Evolutionary conservation across 1,139 yeast genomes (phyloP).

Genomic region (Yamadazyma triangularis): DNA sequence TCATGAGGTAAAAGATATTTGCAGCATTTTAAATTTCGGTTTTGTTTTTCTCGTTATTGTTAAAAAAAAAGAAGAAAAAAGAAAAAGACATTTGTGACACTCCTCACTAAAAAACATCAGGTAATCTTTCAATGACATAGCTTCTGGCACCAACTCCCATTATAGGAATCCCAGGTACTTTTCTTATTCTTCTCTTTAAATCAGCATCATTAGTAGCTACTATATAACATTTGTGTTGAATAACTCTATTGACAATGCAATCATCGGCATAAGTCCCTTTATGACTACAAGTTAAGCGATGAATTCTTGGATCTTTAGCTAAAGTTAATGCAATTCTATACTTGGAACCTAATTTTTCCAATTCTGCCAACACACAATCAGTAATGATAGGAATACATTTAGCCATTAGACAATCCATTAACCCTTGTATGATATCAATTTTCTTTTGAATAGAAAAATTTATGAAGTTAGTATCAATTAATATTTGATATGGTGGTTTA

Average conservation of each 20-base stretch:
- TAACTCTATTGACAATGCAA: slow-evolving; percentile 85
- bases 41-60: too few species aligned
- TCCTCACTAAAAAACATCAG: slow-evolving; percentile 81
- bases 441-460: slow-evolving; percentile 95
- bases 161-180: slow-evolving; percentile 94
- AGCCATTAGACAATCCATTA: slow-evolving; percentile 94
- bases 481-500: slow-evolving; percentile 93
- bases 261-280: slow-evolving; percentile 98
- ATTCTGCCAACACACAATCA: slow-evolving; percentile 97
- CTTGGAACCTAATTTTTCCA: slow-evolving; percentile 92
- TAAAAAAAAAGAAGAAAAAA: too few species aligned
- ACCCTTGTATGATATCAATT: slow-evolving; percentile 85
- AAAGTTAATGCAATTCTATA: slow-evolving; percentile 87
- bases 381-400: slow-evolving; percentile 94
- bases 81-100: not conserved
- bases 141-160: slow-evolving; percentile 95
- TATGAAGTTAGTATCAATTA: slow-evolving; percentile 93
- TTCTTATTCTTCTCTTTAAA: slow-evolving; percentile 85
- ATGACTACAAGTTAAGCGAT: slow-evolving; percentile 83
- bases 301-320: slow-evolving; percentile 91
- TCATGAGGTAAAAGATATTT: too few species aligned
- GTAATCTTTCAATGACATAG: slow-evolving; percentile 89
- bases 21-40: too few species aligned
- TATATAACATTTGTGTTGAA: slow-evolving; percentile 94
- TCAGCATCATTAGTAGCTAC: slow-evolving; percentile 99